These are phyloP conservation scores for Neurospora crassa DNA, from an alignment of 2,329 filamentous ascomycete genomes.

Conservation along the genomic window DNA sequence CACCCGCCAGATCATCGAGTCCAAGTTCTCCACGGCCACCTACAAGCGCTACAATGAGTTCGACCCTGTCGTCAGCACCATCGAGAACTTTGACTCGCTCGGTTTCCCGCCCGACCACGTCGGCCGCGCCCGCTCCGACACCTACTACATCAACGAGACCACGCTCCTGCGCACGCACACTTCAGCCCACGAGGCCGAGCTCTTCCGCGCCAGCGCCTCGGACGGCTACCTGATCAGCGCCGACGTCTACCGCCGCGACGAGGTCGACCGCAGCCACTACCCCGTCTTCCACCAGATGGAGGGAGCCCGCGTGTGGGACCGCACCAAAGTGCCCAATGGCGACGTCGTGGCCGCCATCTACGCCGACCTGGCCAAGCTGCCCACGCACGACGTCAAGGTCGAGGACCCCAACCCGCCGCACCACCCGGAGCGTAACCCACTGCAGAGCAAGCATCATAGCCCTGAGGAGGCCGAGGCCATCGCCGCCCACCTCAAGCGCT, in stretches of 20 bases:
- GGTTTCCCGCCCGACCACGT: slow-evolving; percentile 84
- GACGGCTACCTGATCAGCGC: slow-evolving; percentile 84
- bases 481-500: slow-evolving; percentile 76
- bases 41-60: slow-evolving; percentile 72
- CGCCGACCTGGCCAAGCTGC: slow-evolving; percentile 61
- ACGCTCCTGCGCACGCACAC: slow-evolving; percentile 90
- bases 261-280: slow-evolving; percentile 90
- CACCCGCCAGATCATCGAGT: slow-evolving; percentile 86
- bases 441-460: slow-evolving; percentile 64
- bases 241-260: slow-evolving; percentile 92
- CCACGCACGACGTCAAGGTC: slow-evolving; percentile 64
- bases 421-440: slow-evolving; percentile 70
- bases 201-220: slow-evolving; percentile 62
- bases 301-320: slow-evolving; percentile 82
- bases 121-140: slow-evolving; percentile 79
- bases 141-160: slow-evolving; percentile 83
- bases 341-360: slow-evolving; percentile 57
- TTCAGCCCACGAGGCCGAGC: slow-evolving; percentile 80
- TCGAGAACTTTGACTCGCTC: slow-evolving; percentile 93
- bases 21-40: slow-evolving; percentile 63
- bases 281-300: slow-evolving; percentile 99
- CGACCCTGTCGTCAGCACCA: slow-evolving; percentile 72
- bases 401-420: slow-evolving; percentile 75
- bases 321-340: slow-evolving; percentile 44
- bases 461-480: slow-evolving; percentile 73